These are phyloP conservation scores for Penicillium robsamsonii DNA, from an alignment of 495 filamentous ascomycete genomes.

Conservation along the genomic window DNA sequence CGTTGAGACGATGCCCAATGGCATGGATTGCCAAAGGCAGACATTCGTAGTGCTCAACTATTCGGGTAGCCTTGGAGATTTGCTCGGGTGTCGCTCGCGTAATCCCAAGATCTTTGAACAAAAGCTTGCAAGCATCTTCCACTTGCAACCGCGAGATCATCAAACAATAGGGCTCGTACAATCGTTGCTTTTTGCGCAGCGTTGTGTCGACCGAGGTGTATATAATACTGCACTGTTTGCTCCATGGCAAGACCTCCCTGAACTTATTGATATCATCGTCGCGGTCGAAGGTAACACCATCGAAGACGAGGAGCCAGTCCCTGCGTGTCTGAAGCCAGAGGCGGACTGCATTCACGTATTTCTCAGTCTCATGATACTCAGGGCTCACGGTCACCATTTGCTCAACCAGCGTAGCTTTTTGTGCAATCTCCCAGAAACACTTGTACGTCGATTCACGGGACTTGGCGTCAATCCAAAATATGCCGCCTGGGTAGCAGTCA, in stretches of 20 bases:
- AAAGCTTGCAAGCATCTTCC: conserved; percentile 57
- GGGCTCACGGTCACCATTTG: conserved; percentile 36
- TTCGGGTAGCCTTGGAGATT: conserved; percentile 55
- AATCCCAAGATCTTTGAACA: conserved; percentile 56
- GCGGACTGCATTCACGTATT: conserved; percentile 60
- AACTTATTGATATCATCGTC: conserved; percentile 57
- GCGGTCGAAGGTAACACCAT: conserved; percentile 67
- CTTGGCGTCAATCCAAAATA: conserved; percentile 79
- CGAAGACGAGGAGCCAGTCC: conserved; percentile 74
- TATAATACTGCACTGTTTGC: conserved; percentile 65
- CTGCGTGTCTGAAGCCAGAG: conserved; percentile 68
- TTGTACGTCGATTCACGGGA: conserved; percentile 60
- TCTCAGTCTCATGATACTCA: conserved; percentile 43
- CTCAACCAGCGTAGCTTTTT: conserved; percentile 56
- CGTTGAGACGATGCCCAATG: conserved; percentile 70
- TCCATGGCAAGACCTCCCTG: conserved; percentile 66
- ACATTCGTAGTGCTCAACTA: conserved; percentile 68
- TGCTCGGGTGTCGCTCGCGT: conserved; percentile 55
- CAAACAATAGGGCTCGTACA: conserved; percentile 74
- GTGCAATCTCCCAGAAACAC: conserved; percentile 73
- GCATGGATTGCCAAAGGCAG: conserved; percentile 78
- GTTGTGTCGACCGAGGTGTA: conserved; percentile 73
- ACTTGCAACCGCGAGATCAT: conserved; percentile 57
- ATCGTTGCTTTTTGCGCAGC: conserved; percentile 62
- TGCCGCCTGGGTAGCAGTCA: conserved; percentile 66